Percentiles rank a stretch among this genome's conserved stretches.
Conservation (phyloP, 2,329 filamentous ascomycete species). For the Xylariaceae sp. region DNA sequence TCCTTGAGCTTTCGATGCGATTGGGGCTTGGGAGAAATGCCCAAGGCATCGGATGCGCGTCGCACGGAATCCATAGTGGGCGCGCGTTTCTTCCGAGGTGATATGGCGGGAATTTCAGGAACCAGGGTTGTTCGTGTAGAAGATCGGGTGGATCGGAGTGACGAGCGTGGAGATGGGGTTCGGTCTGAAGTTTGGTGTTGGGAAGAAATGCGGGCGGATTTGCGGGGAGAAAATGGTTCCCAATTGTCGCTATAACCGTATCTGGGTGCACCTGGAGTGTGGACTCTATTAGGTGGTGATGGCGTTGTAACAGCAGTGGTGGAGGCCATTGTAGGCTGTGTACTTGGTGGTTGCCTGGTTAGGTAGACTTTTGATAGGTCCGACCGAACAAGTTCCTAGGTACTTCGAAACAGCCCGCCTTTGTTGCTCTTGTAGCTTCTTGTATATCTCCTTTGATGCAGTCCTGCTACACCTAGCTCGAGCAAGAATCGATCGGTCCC, state of each 20-base stretch:
- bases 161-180: constrained; percentile 48
- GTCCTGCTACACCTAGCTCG: too few relatives aligned
- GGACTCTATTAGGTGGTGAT: constrained; percentile 52
- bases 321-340: constrained; percentile 32
- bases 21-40: constrained; percentile 29
- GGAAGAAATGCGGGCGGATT: constrained; percentile 60
- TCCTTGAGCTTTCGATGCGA: constrained; percentile 25
- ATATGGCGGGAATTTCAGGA: constrained; percentile 39
- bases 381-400: too few relatives aligned
- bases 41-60: constrained; percentile 41
- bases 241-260: constrained; percentile 64
- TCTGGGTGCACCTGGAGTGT: constrained; percentile 63
- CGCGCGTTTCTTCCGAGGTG: constrained; percentile 47
- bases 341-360: constrained; percentile 7
- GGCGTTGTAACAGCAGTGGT: constrained; percentile 47
- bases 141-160: constrained; percentile 24
- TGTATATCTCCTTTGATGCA: too few relatives aligned
- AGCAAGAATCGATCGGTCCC: too few relatives aligned
- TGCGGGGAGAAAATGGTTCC: constrained; percentile 67
- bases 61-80: constrained; percentile 43
- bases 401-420: too few relatives aligned
- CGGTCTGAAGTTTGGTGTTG: constrained; percentile 45
- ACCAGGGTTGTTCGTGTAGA: constrained; percentile 18
- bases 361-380: constrained; percentile 4
- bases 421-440: too few relatives aligned